These are phyloP conservation scores for Pholiota adiposa DNA, from an alignment of 1,284 basidiomycete species.

Conservation along the genomic window DNA sequence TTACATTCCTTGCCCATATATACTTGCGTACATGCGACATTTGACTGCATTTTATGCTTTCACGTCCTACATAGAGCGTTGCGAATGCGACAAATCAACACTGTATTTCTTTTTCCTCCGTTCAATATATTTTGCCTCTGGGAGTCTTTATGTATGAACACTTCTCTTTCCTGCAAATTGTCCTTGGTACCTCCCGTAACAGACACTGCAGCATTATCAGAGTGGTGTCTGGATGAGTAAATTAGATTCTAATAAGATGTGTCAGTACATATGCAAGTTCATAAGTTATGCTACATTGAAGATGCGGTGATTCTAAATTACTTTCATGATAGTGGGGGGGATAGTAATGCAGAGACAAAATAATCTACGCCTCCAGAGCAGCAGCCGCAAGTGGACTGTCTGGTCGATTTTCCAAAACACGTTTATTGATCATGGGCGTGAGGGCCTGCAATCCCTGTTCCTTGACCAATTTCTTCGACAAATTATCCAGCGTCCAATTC, in stretches of 20 bases:
- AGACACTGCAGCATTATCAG: too few relatives aligned
- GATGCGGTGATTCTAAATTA: not conserved
- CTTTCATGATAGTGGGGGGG: not conserved
- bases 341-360: not conserved
- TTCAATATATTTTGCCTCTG: too few relatives aligned
- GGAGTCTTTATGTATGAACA: too few relatives aligned
- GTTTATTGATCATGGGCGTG: not conserved
- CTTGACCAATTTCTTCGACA: slow-evolving; percentile 30
- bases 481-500: slow-evolving; percentile 60
- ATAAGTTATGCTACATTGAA: not conserved
- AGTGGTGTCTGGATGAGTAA: too few relatives aligned
- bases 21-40: not conserved
- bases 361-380: not conserved
- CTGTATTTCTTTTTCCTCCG: not conserved
- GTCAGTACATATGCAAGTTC: not conserved
- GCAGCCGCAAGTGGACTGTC: not conserved
- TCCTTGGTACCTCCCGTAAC: too few relatives aligned
- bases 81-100: too few relatives aligned
- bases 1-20: not conserved
- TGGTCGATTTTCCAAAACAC: not conserved
- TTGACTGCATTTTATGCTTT: not conserved
- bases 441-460: not conserved
- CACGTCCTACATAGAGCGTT: slow-evolving; percentile 3
- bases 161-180: too few relatives aligned
- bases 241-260: too few relatives aligned